Evolutionary conservation across 179 eudicot species (phyloP).

Genomic region (Gypsophila paniculata): DNA sequence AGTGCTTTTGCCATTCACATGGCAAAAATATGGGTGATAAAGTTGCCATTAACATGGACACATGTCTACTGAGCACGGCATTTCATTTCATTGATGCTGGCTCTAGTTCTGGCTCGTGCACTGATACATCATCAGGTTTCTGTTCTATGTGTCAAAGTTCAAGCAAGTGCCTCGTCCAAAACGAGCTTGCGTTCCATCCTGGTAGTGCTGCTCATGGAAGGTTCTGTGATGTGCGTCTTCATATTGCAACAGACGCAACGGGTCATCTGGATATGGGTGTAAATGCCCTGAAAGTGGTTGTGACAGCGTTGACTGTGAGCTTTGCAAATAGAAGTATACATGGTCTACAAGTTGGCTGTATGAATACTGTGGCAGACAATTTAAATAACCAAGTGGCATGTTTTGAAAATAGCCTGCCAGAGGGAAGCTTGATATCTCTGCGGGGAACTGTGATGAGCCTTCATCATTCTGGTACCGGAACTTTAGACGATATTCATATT

Average conservation of each 20-base stretch:
- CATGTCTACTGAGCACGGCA: slow-evolving; percentile 47
- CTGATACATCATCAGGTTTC: slow-evolving; percentile 24
- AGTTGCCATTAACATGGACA: slow-evolving; percentile 37
- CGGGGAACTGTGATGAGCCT: slow-evolving; percentile 58
- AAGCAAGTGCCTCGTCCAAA: slow-evolving; percentile 24
- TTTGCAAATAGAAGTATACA: slow-evolving; percentile 24
- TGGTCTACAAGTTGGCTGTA: slow-evolving; percentile 22
- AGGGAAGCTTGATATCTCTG: slow-evolving; percentile 61
- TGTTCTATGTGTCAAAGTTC: slow-evolving; percentile 22
- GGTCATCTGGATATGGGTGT: slow-evolving; percentile 31
- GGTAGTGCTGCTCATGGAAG: slow-evolving; percentile 27
- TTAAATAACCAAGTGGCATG: slow-evolving; percentile 28
- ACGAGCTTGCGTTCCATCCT: slow-evolving; percentile 32
- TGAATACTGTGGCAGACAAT: slow-evolving; percentile 20
- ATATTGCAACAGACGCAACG: slow-evolving; percentile 37
- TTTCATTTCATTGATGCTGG: slow-evolving; percentile 43
- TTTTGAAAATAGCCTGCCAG: slow-evolving; percentile 41
- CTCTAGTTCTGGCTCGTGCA: slow-evolving; percentile 25
- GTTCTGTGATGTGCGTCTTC: slow-evolving; percentile 46
- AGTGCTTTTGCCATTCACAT: slow-evolving; percentile 40
- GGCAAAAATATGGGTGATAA: slow-evolving; percentile 31
- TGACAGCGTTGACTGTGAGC: slow-evolving; percentile 23
- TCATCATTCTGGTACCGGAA: slow-evolving; percentile 30
- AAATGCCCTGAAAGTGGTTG: slow-evolving; percentile 30
- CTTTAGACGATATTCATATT: slow-evolving; percentile 27